A percentile compares a stretch with the other conserved stretches of the same genome.
Conservation (phyloP, 1,284 basidiomycete species). For the Trichosporon coremiiforme region DNA sequence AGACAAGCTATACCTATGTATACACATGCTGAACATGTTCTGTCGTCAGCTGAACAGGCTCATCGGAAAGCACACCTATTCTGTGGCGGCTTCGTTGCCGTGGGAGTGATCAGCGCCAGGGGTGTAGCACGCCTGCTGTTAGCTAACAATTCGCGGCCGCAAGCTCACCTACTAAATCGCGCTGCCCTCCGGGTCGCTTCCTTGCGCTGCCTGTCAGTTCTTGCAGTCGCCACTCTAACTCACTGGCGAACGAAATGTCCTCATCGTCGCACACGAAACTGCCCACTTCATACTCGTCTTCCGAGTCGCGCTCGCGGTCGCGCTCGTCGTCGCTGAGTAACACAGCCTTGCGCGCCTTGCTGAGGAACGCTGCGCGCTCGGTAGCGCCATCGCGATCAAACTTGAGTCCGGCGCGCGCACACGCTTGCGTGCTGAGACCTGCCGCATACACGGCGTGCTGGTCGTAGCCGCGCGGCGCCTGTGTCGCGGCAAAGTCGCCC, state of each 20-base stretch:
- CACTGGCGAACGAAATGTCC: constrained; percentile 39
- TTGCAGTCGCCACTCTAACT: constrained; percentile 9
- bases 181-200: constrained; percentile 24
- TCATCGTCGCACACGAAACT: constrained; percentile 52
- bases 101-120: too few relatives aligned
- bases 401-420: constrained; percentile 38
- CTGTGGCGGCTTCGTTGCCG: too few relatives aligned
- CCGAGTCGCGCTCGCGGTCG: constrained; percentile 40
- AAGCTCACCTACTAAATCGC: constrained; percentile 17
- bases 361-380: constrained; percentile 36
- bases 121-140: not conserved
- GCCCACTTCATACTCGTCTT: constrained; percentile 50
- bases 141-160: not conserved
- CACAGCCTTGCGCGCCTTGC: constrained; percentile 50
- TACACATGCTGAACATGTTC: constrained; percentile 3
- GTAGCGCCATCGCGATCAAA: constrained; percentile 32
- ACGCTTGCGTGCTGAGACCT: constrained; percentile 50
- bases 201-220: constrained; percentile 21
- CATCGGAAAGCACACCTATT: too few relatives aligned
- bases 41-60: not conserved
- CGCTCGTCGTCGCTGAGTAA: constrained; percentile 48
- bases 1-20: constrained; percentile 3
- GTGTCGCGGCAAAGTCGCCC: constrained; percentile 57
- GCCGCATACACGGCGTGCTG: constrained; percentile 52
- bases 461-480: constrained; percentile 57